Percentiles rank a stretch among this genome's conserved stretches.
These are phyloP conservation scores for Fraxinus platypoda DNA, from an alignment of 305 asterid genomes.

Conservation along the genomic window DNA sequence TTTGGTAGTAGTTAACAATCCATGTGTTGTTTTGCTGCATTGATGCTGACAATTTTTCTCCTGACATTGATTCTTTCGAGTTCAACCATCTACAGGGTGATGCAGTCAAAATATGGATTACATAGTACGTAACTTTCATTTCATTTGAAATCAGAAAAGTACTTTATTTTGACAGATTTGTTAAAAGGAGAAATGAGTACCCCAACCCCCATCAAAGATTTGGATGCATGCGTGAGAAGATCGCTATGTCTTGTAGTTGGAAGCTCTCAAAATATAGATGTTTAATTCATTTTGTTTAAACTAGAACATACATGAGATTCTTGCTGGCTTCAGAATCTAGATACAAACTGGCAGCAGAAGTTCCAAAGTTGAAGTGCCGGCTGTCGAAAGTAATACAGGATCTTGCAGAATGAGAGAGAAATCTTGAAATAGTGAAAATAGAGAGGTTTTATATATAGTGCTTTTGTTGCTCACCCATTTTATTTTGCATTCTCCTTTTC, in stretches of 20 bases:
- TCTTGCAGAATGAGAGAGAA: too few relatives aligned
- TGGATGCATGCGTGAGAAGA: too few relatives aligned
- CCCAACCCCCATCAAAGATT: too few relatives aligned
- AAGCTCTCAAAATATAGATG: not conserved
- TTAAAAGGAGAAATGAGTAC: not conserved
- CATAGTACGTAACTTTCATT: not conserved
- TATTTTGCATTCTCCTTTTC: not conserved
- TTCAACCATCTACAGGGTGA: not conserved
- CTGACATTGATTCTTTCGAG: not conserved
- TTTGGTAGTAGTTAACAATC: not conserved
- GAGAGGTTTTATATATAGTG: not conserved
- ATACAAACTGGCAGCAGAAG: not conserved
- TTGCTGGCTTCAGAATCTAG: not conserved
- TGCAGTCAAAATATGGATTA: not conserved
- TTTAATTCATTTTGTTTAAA: slow-evolving; percentile 15
- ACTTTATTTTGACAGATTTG: not conserved
- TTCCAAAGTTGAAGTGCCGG: not conserved
- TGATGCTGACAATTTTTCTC: not conserved
- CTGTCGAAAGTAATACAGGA: not conserved
- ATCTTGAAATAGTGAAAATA: not conserved
- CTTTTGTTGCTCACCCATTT: slow-evolving; percentile 2
- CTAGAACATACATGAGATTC: not conserved
- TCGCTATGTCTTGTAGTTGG: too few relatives aligned
- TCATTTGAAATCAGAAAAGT: not conserved
- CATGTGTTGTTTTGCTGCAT: not conserved